Conservation (phyloP, 2,329 filamentous ascomycete species). For the Hymenoscyphus fraxineus region DNA sequence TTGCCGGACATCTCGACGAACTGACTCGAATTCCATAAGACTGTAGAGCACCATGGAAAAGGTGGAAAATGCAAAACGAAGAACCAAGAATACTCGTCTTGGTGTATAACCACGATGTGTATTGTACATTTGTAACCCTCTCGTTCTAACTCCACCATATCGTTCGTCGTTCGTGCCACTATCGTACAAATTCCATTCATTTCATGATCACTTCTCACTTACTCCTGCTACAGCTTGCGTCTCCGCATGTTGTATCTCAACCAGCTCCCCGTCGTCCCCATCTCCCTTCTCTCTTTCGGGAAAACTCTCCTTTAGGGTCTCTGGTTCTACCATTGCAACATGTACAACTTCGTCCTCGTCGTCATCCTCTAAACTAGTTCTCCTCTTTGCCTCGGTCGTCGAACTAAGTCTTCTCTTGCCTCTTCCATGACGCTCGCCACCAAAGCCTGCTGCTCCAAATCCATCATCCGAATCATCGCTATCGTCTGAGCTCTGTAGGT, state of each 20-base stretch:
- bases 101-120: background rate
- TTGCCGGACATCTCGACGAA: background rate
- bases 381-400: slow-evolving; percentile 34
- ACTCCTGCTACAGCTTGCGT: background rate
- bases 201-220: background rate
- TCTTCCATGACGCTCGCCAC: slow-evolving; percentile 10
- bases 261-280: slow-evolving; percentile 26
- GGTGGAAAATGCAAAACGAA: background rate
- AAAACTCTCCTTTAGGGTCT: slow-evolving; percentile 11
- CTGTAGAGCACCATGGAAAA: background rate
- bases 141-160: background rate
- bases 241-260: slow-evolving; percentile 28
- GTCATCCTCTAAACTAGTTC: slow-evolving; percentile 36
- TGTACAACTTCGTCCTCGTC: slow-evolving; percentile 33
- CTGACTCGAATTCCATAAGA: background rate
- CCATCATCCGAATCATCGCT: slow-evolving; percentile 22
- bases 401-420: slow-evolving; percentile 26
- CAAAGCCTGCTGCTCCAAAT: slow-evolving; percentile 17
- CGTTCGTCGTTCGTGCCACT: background rate
- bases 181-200: background rate
- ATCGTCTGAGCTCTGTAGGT: slow-evolving; percentile 25
- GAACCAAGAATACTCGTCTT: background rate
- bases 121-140: background rate
- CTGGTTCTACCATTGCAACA: slow-evolving; percentile 23
- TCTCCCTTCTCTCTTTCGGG: slow-evolving; percentile 13